Percentiles rank a stretch among this genome's conserved stretches.
These are phyloP conservation scores for Cairneyella variabilis DNA, from an alignment of 495 filamentous ascomycete genomes.

Conservation along the genomic window DNA sequence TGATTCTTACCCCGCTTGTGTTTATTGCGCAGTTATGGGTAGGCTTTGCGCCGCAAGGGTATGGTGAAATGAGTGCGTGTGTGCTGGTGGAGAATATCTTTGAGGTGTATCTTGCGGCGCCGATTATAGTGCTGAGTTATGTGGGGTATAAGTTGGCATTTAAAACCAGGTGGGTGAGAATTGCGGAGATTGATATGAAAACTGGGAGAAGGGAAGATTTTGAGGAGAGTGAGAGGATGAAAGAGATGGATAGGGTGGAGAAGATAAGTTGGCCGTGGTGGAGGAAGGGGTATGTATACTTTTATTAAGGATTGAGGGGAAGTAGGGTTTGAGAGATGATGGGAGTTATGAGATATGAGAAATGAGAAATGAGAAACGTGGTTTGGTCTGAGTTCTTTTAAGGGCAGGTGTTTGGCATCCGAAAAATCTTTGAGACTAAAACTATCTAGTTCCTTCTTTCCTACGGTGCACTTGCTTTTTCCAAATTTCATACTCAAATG, in stretches of 20 bases:
- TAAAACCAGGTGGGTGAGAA: constrained; percentile 60
- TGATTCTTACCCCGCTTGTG: constrained; percentile 75
- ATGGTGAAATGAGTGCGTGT: constrained; percentile 41
- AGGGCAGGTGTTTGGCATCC: too few species aligned
- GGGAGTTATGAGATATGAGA: too few species aligned
- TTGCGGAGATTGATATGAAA: constrained; percentile 73
- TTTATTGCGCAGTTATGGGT: constrained; percentile 92
- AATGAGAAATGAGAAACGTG: too few species aligned
- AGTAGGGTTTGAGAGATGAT: background rate
- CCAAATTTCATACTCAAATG: too few species aligned
- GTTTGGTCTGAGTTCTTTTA: too few species aligned
- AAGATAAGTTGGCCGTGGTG: constrained; percentile 69
- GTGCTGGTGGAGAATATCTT: constrained; percentile 66
- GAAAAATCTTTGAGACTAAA: too few species aligned
- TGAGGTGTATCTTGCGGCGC: constrained; percentile 68
- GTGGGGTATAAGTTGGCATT: constrained; percentile 74
- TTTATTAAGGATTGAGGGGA: background rate
- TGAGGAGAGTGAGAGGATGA: background rate
- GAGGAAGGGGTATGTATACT: constrained; percentile 55
- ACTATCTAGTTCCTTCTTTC: too few species aligned
- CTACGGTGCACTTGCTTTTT: too few species aligned
- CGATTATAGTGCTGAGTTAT: constrained; percentile 72
- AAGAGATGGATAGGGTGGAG: constrained; percentile 71
- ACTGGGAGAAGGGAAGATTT: constrained; percentile 62
- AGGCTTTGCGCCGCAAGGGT: constrained; percentile 72